Percentiles rank a stretch among this genome's conserved stretches.
These are phyloP conservation scores for Saccharomycopsis fibuligera DNA, from an alignment of 805 yeast species.

Conservation along the genomic window DNA sequence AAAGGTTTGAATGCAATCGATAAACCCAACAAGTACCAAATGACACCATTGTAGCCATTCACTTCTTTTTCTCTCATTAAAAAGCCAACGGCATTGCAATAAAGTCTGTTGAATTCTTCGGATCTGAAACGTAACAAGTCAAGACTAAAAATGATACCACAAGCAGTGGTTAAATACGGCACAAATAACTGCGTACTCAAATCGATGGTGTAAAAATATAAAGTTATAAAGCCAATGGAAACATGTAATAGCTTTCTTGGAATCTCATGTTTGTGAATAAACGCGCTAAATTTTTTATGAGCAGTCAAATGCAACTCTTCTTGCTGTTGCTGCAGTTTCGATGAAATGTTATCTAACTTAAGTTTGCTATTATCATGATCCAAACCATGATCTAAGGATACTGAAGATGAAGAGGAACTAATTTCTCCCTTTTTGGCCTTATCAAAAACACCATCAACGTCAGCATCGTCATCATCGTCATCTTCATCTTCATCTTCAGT, in stretches of 20 bases:
- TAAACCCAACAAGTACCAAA: constrained; percentile 81
- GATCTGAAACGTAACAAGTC: constrained; percentile 65
- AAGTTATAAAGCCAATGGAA: constrained; percentile 77
- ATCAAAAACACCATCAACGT: constrained; percentile 11
- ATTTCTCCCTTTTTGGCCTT: constrained; percentile 10
- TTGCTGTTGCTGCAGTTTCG: constrained; percentile 10
- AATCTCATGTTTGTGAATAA: constrained; percentile 74
- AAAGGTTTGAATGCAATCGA: constrained; percentile 60
- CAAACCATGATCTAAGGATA: constrained; percentile 21
- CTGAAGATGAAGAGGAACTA: constrained; percentile 18
- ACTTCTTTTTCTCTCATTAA: constrained; percentile 83
- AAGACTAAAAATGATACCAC: constrained; percentile 48
- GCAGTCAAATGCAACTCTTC: constrained; percentile 28
- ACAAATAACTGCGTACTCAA: constrained; percentile 51
- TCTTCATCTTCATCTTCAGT: constrained; percentile 11
- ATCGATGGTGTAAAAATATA: constrained; percentile 64
- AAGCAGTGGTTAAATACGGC: constrained; percentile 49
- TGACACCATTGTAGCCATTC: constrained; percentile 69
- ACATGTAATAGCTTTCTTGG: constrained; percentile 87
- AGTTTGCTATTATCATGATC: background rate
- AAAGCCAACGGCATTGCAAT: constrained; percentile 67
- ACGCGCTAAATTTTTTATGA: constrained; percentile 41
- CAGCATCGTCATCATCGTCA: constrained; percentile 9
- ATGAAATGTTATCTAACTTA: constrained; percentile 25
- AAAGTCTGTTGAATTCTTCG: constrained; percentile 55